These are phyloP conservation scores for Physaria fendleri DNA, from an alignment of 345 rosid genomes.

Conservation along the genomic window DNA sequence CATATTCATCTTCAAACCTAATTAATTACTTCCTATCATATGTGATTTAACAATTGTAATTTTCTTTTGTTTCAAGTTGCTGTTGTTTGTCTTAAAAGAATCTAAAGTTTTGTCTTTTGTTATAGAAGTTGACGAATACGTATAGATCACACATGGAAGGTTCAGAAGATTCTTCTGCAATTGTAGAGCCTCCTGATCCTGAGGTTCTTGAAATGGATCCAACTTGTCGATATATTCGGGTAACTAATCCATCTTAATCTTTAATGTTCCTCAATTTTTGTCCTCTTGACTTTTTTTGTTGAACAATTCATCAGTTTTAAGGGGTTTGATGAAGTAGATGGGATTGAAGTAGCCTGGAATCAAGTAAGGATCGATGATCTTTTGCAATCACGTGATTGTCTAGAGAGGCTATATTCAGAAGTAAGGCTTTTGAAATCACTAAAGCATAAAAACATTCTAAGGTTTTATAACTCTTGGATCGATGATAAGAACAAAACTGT, in stretches of 20 bases:
- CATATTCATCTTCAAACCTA: neutral
- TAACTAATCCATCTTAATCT: neutral
- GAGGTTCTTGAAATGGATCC: neutral
- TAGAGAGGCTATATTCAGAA: slow-evolving; percentile 87
- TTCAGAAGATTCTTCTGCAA: neutral
- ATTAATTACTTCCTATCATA: neutral
- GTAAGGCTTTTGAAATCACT: slow-evolving; percentile 74
- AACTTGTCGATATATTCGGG: slow-evolving; percentile 3
- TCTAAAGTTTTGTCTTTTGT: neutral
- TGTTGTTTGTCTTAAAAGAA: neutral
- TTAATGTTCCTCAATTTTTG: neutral
- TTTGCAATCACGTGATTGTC: slow-evolving; percentile 71
- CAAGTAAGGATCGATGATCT: slow-evolving; percentile 81
- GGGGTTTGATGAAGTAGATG: slow-evolving; percentile 86
- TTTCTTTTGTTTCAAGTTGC: neutral
- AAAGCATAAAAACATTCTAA: slow-evolving; percentile 70
- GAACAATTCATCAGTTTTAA: slow-evolving; percentile 46
- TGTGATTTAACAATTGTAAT: too few relatives aligned
- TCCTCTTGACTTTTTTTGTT: too few relatives aligned
- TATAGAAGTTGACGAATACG: too few relatives aligned
- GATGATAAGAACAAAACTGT: slow-evolving; percentile 85
- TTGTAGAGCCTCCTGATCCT: neutral
- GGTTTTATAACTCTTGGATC: slow-evolving; percentile 83
- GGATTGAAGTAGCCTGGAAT: slow-evolving; percentile 97
- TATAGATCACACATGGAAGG: too few relatives aligned